These are phyloP conservation scores for Primulina tabacum DNA, from an alignment of 257 asterid species.

Conservation along the genomic window DNA sequence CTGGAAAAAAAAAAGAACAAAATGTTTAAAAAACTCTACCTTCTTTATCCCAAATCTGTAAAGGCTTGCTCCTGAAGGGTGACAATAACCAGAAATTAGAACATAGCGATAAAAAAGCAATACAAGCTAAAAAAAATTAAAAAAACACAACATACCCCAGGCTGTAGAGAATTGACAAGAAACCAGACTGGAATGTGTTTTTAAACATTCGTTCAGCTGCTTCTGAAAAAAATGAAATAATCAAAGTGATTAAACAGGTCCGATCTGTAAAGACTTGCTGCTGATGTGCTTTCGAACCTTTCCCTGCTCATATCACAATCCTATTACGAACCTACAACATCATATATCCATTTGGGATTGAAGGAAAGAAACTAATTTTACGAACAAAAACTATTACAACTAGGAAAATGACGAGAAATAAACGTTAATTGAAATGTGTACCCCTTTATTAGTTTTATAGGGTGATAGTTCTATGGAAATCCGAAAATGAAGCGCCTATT, in stretches of 20 bases:
- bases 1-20: not conserved
- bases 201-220: conserved; percentile 62
- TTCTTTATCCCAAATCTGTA: conserved; percentile 99
- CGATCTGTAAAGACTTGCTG: too few relatives aligned
- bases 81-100: conserved; percentile 1
- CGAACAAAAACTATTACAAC: too few relatives aligned
- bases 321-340: too few relatives aligned
- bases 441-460: too few relatives aligned
- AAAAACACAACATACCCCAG: conserved; percentile 56
- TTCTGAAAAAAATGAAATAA: conserved; percentile 1
- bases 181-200: conserved; percentile 95
- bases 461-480: too few relatives aligned
- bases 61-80: conserved; percentile 83
- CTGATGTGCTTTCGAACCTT: too few relatives aligned
- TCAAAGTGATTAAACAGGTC: conserved; percentile 4
- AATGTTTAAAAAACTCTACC: conserved; percentile 32
- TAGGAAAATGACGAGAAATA: too few relatives aligned
- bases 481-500: too few relatives aligned
- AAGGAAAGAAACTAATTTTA: too few relatives aligned
- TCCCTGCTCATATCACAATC: too few relatives aligned
- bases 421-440: too few relatives aligned
- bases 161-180: conserved; percentile 88
- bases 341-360: too few relatives aligned
- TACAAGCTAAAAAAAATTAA: not conserved
- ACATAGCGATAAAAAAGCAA: not conserved